Conservation (phyloP, 1,139 yeast genomes). For the Lodderomyces jiufengensis region DNA sequence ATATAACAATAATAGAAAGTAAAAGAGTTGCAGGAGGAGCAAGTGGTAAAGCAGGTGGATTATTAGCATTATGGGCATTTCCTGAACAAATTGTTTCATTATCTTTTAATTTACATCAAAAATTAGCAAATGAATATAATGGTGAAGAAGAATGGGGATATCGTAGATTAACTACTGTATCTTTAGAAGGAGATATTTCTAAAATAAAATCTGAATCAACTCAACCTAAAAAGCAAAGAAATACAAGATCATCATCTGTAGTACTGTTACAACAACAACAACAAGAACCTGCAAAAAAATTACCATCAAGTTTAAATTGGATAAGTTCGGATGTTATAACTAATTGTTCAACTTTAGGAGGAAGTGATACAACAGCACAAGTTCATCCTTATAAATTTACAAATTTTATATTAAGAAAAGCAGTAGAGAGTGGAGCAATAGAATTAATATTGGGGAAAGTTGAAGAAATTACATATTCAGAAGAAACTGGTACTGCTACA, state of each 20-base stretch:
- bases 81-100: conserved; percentile 93
- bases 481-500: conserved; percentile 61
- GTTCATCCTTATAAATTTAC: conserved; percentile 96
- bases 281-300: conserved; percentile 20
- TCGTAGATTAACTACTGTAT: conserved; percentile 80
- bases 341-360: conserved; percentile 81
- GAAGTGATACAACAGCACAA: conserved; percentile 87
- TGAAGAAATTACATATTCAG: conserved; percentile 57
- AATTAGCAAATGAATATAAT: conserved; percentile 69
- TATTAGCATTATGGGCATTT: conserved; percentile 92
- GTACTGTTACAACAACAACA: conserved; percentile 12
- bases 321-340: conserved; percentile 61
- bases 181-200: conserved; percentile 78
- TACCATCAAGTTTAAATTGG: conserved; percentile 84
- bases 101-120: conserved; percentile 81
- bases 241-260: conserved; percentile 19
- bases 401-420: conserved; percentile 71
- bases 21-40: conserved; percentile 97
- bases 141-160: conserved; percentile 93
- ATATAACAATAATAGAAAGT: conserved; percentile 85
- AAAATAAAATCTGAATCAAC: conserved; percentile 16
- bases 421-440: conserved; percentile 80
- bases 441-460: conserved; percentile 85
- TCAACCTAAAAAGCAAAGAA: conserved; percentile 34
- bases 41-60: conserved; percentile 95